These are phyloP conservation scores for Populus simonii DNA, from an alignment of 345 rosid species.

Conservation along the genomic window DNA sequence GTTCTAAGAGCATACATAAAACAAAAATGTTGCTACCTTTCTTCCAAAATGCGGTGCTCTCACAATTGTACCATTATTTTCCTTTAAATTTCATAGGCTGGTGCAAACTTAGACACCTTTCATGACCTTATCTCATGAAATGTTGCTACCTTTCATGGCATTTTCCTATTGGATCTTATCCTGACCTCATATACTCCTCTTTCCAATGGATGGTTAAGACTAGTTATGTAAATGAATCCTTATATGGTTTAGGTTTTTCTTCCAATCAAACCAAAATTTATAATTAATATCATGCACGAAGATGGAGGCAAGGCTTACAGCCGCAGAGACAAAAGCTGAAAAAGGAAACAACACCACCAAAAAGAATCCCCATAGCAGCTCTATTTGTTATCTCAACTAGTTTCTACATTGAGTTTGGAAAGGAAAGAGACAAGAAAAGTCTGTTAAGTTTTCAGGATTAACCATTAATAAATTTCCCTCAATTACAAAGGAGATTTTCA, in stretches of 20 bases:
- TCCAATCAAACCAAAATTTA: not conserved
- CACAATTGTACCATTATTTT: not conserved
- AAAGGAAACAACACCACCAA: not conserved
- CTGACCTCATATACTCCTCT: not conserved
- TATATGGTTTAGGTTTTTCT: not conserved
- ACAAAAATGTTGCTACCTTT: not conserved
- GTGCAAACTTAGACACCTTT: not conserved
- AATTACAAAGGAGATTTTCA: not conserved
- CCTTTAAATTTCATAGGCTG: not conserved
- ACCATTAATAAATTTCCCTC: not conserved
- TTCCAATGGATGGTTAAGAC: not conserved
- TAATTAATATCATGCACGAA: not conserved
- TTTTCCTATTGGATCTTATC: not conserved
- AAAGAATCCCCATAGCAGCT: not conserved
- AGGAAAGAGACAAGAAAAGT: slow-evolving; percentile 1
- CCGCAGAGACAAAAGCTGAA: not conserved
- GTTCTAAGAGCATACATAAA: no score
- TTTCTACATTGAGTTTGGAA: slow-evolving; percentile 6
- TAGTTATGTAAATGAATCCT: not conserved
- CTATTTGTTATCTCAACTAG: not conserved
- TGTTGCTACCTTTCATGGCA: no score
- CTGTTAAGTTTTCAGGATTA: not conserved
- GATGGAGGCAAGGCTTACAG: not conserved
- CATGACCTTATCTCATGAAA: no score
- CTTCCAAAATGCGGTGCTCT: not conserved